Percentiles rank a stretch among this genome's conserved stretches.
Conservation (phyloP, 495 filamentous ascomycete species). For the Aspergillus wentii region DNA sequence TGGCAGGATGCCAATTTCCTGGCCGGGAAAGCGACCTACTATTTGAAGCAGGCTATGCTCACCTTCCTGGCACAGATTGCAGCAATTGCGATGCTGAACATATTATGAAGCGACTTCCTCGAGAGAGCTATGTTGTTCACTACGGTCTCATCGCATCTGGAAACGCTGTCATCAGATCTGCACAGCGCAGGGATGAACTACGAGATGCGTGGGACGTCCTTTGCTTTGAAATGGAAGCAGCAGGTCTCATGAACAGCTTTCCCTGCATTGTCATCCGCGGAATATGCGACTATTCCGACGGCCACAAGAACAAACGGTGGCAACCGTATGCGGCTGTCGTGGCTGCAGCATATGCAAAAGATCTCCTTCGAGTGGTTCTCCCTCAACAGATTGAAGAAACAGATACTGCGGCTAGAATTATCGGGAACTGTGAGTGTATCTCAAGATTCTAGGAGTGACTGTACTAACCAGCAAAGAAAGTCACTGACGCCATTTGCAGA, state of each 20-base stretch:
- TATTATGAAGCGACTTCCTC: background rate
- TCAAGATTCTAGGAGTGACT: background rate
- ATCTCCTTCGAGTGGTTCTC: constrained; percentile 11
- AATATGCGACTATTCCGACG: constrained; percentile 23
- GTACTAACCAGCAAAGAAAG: no score
- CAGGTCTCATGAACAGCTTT: constrained; percentile 6
- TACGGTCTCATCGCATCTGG: background rate
- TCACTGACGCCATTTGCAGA: background rate
- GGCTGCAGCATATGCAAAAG: constrained; percentile 16
- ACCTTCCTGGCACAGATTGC: background rate
- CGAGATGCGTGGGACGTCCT: background rate
- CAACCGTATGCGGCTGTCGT: constrained; percentile 19
- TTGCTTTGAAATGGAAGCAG: no score
- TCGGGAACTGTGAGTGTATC: background rate
- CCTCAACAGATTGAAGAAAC: background rate
- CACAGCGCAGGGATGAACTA: background rate
- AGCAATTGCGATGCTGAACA: no score
- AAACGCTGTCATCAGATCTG: background rate
- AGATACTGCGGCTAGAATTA: background rate
- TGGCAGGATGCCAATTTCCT: no score
- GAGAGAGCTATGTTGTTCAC: background rate
- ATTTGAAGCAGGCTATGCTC: no score
- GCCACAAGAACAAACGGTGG: constrained; percentile 22
- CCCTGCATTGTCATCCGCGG: constrained; percentile 19
- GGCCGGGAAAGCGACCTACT: no score